Percentiles rank a stretch among this genome's conserved stretches.
Conservation (phyloP, 371 early-diverging fungal species). For the Enterocytospora artemiae region DNA sequence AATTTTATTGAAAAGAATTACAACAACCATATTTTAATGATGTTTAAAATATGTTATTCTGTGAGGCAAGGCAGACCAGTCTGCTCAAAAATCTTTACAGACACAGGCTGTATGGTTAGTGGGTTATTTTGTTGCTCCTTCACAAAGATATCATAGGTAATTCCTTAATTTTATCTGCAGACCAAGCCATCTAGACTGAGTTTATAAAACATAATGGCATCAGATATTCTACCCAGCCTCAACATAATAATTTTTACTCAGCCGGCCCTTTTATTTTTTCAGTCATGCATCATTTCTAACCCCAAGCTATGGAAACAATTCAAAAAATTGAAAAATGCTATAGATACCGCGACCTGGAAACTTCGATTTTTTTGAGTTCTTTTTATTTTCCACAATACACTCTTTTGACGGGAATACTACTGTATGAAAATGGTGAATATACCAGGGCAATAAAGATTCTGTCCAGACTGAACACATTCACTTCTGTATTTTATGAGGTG, state of each 20-base stretch:
- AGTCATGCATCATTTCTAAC: not conserved
- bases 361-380: conserved; percentile 25
- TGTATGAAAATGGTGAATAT: conserved; percentile 53
- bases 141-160: no score
- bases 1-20: conserved; percentile 3
- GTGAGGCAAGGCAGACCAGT: no score
- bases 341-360: conserved; percentile 38
- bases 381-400: conserved; percentile 18
- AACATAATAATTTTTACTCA: no score
- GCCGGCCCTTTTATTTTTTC: not conserved
- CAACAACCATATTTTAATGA: no score
- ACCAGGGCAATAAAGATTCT: conserved; percentile 40
- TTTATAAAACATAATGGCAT: conserved; percentile 1
- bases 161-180: no score
- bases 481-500: conserved; percentile 52
- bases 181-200: no score
- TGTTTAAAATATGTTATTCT: no score
- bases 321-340: conserved; percentile 22
- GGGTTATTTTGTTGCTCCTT: no score
- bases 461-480: conserved; percentile 21
- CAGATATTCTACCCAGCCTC: no score
- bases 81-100: no score
- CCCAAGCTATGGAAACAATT: conserved; percentile 5
- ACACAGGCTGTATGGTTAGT: no score
- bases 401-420: conserved; percentile 36